A percentile compares a stretch with the other conserved stretches of the same genome.
These are phyloP conservation scores for Avicennia marina DNA, from an alignment of 257 asterid genomes.

Conservation along the genomic window DNA sequence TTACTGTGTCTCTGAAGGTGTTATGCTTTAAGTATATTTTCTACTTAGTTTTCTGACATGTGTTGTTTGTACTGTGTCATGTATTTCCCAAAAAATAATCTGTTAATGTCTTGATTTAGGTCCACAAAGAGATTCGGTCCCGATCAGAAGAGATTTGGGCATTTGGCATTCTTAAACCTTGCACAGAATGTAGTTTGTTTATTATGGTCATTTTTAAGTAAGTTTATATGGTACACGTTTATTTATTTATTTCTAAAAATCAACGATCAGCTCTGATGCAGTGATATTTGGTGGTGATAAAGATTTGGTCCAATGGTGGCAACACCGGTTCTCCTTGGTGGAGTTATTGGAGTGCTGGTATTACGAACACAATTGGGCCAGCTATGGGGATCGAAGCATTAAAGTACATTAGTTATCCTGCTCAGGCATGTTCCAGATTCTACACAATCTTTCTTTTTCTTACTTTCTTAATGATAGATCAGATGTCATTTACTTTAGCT, in stretches of 20 bases:
- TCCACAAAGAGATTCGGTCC: slow-evolving; percentile 87
- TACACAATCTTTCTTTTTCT: no score
- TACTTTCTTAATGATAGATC: no score
- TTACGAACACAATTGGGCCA: slow-evolving; percentile 90
- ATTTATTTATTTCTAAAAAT: not conserved
- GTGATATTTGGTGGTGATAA: slow-evolving; percentile 64
- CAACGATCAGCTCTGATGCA: not conserved
- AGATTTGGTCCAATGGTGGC: slow-evolving; percentile 74
- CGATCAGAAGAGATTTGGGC: slow-evolving; percentile 89
- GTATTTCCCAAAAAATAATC: no score
- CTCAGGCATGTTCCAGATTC: slow-evolving; percentile 49
- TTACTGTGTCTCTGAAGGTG: no score
- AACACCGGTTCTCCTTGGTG: slow-evolving; percentile 91
- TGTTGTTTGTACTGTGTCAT: no score
- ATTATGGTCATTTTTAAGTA: slow-evolving; percentile 90
- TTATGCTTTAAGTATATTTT: no score
- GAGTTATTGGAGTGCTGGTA: slow-evolving; percentile 99
- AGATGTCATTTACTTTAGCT: no score
- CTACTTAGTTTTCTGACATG: no score
- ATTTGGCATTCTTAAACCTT: slow-evolving; percentile 85
- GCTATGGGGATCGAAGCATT: slow-evolving; percentile 98
- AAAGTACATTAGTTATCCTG: slow-evolving; percentile 95
- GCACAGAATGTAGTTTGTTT: slow-evolving; percentile 91
- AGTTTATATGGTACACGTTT: slow-evolving; percentile 32
- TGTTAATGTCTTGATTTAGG: slow-evolving; percentile 33